Percentiles rank a stretch among this genome's conserved stretches.
phyloP scores from a whole-genome alignment of 345 rosid species.

The Diplotaxis tenuifolia region DNA sequence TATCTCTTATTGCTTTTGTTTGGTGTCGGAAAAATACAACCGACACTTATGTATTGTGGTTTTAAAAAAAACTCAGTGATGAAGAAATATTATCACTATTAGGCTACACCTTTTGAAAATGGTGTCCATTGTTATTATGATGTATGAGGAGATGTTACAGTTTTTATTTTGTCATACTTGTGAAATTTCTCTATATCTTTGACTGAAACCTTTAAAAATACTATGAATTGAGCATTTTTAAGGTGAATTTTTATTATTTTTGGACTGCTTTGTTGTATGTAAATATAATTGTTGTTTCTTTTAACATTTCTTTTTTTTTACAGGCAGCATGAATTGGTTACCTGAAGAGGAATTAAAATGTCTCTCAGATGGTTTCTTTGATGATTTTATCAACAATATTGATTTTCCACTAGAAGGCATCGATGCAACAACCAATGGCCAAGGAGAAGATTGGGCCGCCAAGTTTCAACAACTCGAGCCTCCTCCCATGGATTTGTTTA shows the following conservation, averaged over 20 bases:
- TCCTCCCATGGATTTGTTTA: slow-evolving; percentile 53
- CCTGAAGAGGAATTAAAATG: slow-evolving; percentile 53
- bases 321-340: slow-evolving; percentile 43
- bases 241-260: not conserved
- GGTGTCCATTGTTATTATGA: slow-evolving; percentile 3
- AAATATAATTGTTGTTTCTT: not conserved
- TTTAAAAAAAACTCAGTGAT: not conserved
- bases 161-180: not conserved
- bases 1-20: not conserved
- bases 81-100: not conserved
- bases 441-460: slow-evolving; percentile 55
- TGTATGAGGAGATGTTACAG: not conserved
- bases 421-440: slow-evolving; percentile 29
- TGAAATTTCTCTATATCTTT: not conserved
- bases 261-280: not conserved
- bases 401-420: slow-evolving; percentile 63
- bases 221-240: no score
- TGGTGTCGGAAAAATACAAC: not conserved
- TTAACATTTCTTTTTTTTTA: not conserved
- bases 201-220: not conserved
- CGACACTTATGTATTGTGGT: not conserved
- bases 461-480: slow-evolving; percentile 67
- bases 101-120: not conserved
- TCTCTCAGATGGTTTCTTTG: slow-evolving; percentile 58
- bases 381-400: slow-evolving; percentile 47